Conservation (phyloP, 352 stramenopile species). For the Phytopythium ostracodes region DNA sequence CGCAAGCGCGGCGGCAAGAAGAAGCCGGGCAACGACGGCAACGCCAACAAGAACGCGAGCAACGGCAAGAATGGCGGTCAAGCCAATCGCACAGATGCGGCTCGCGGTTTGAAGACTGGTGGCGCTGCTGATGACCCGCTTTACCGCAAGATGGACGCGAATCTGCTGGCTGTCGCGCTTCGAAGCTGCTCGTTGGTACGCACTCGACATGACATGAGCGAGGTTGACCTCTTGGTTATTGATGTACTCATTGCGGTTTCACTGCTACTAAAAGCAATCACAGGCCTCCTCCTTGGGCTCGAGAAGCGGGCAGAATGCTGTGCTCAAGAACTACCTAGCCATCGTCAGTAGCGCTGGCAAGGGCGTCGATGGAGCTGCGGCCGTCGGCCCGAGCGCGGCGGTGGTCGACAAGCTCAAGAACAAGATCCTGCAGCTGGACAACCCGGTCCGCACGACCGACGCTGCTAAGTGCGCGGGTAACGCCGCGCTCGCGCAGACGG, state of each 20-base stretch:
- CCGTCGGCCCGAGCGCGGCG: not conserved
- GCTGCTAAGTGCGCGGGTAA: conserved; percentile 22
- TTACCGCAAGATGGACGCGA: conserved; percentile 49
- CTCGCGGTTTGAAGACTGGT: not conserved
- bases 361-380: conserved; percentile 4
- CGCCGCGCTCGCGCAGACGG: conserved; percentile 36
- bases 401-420: conserved; percentile 63
- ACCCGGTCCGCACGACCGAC: conserved; percentile 48
- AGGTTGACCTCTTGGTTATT: not conserved
- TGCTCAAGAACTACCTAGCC: conserved; percentile 26
- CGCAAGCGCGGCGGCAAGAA: conserved; percentile 32
- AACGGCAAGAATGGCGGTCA: conserved; percentile 8
- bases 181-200: conserved; percentile 66
- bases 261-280: not conserved
- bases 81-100: conserved; percentile 8
- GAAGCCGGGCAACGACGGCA: not conserved
- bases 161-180: conserved; percentile 49
- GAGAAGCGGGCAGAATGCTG: conserved; percentile 2
- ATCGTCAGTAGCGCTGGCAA: conserved; percentile 7
- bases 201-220: too few relatives aligned
- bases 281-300: conserved; percentile 12
- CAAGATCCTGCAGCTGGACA: conserved; percentile 78
- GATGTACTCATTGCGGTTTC: not conserved
- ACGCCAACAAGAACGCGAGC: conserved; percentile 13
- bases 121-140: conserved; percentile 29